Percentiles rank a stretch among this genome's conserved stretches.
Conservation (phyloP, 2,329 filamentous ascomycete genomes). For the Blumeriella jaapii region DNA sequence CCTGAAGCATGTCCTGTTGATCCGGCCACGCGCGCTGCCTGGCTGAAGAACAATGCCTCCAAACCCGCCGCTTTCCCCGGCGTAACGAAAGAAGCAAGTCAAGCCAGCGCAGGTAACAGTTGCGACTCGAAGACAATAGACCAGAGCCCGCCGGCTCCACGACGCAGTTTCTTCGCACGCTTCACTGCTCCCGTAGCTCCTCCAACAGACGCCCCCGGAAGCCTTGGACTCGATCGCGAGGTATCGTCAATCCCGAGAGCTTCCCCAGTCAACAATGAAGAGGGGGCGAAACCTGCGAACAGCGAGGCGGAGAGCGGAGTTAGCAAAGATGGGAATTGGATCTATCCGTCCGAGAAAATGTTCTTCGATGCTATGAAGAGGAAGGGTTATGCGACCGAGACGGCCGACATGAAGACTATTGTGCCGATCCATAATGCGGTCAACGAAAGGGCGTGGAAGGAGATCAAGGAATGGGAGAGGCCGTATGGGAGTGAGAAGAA, state of each 20-base stretch:
- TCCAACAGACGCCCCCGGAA: slow-evolving; percentile 6
- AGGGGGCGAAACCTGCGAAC: slow-evolving; percentile 48
- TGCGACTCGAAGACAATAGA: slow-evolving; percentile 27
- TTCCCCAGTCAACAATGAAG: slow-evolving; percentile 29
- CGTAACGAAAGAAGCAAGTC: slow-evolving; percentile 22
- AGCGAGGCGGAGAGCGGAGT: slow-evolving; percentile 67
- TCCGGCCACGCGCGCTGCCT: slow-evolving; percentile 76
- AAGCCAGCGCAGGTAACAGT: slow-evolving; percentile 26
- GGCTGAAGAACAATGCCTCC: slow-evolving; percentile 44
- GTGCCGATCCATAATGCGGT: slow-evolving; percentile 98
- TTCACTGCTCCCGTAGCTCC: slow-evolving; percentile 9
- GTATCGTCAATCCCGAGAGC: slow-evolving; percentile 70
- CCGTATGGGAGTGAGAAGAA: slow-evolving; percentile 48
- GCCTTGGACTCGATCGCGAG: slow-evolving; percentile 56
- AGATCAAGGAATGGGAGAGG: slow-evolving; percentile 83
- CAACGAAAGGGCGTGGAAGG: slow-evolving; percentile 89
- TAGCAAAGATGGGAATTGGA: slow-evolving; percentile 71
- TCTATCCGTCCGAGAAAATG: slow-evolving; percentile 93
- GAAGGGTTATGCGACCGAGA: slow-evolving; percentile 64
- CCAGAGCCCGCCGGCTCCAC: slow-evolving; percentile 28
- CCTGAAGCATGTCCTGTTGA: slow-evolving; percentile 69
- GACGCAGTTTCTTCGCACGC: slow-evolving; percentile 16
- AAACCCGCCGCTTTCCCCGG: slow-evolving; percentile 17
- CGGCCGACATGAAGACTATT: slow-evolving; percentile 75
- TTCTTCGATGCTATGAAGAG: slow-evolving; percentile 96